Evolutionary conservation across 1,284 basidiomycete genomes (phyloP).

Genomic region (Volvariella surrecta): DNA sequence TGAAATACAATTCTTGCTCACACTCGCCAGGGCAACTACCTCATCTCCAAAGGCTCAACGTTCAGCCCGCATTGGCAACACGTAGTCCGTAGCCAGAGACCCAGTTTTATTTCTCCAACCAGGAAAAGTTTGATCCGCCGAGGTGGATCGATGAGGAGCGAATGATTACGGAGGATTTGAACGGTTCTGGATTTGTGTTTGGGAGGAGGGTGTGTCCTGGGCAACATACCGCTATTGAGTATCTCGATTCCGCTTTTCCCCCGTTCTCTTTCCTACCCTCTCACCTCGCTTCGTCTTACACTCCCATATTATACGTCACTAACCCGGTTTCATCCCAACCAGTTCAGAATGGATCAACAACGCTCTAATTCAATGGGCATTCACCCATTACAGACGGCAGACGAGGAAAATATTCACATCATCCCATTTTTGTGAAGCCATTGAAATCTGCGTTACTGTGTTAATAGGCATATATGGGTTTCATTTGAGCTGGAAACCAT

Average conservation of each 20-base stretch:
- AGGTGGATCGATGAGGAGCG: constrained; percentile 47
- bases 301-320: too few relatives aligned
- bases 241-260: constrained; percentile 10
- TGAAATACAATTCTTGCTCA: not conserved
- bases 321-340: too few relatives aligned
- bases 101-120: constrained; percentile 47
- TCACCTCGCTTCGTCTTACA: constrained; percentile 1
- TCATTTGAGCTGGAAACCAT: too few relatives aligned
- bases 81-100: constrained; percentile 55
- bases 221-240: constrained; percentile 47
- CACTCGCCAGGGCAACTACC: constrained; percentile 41
- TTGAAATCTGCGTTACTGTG: too few relatives aligned
- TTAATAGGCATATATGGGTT: too few relatives aligned
- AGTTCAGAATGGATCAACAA: constrained; percentile 54
- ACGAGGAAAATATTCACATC: too few relatives aligned
- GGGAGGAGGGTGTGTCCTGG: constrained; percentile 56
- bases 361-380: constrained; percentile 53
- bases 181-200: constrained; percentile 48
- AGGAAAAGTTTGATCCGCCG: constrained; percentile 48
- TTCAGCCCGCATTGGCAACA: constrained; percentile 54
- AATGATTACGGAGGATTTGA: constrained; percentile 38
- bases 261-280: not conserved
- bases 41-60: constrained; percentile 50
- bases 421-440: too few relatives aligned
- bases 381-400: too few relatives aligned